phyloP scores from a whole-genome alignment of 257 asterid genomes.

The Petrea volubilis region DNA sequence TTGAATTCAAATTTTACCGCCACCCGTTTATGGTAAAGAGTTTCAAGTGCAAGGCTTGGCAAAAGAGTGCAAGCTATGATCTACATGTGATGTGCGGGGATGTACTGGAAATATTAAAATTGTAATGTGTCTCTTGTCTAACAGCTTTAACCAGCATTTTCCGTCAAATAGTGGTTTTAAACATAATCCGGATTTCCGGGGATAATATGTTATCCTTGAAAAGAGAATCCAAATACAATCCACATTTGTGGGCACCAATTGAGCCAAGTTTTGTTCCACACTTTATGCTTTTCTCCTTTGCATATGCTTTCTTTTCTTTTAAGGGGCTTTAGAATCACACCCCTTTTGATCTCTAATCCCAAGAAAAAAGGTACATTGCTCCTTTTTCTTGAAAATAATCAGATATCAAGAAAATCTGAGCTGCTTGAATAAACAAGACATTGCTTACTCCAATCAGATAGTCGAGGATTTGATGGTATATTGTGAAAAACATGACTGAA shows the following conservation, averaged over 20 bases:
- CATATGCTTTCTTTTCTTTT: conserved; percentile 45
- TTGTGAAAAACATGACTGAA: not conserved
- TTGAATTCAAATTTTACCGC: no score
- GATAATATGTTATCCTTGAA: conserved; percentile 4
- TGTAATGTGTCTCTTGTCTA: no score
- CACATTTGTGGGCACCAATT: conserved; percentile 39
- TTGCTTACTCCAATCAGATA: not conserved
- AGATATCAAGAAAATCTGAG: not conserved
- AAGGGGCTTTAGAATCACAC: conserved; percentile 34
- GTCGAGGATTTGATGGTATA: not conserved
- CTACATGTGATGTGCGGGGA: no score
- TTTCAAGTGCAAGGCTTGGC: no score
- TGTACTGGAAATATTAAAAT: no score
- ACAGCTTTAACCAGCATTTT: no score
- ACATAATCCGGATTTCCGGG: not conserved
- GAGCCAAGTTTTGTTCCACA: conserved; percentile 12
- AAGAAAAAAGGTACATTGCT: conserved; percentile 36
- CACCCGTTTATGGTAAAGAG: no score
- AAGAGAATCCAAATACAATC: conserved; percentile 39
- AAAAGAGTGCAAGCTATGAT: no score
- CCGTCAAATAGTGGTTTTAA: not conserved
- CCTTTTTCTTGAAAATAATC: not conserved
- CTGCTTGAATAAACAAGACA: conserved; percentile 1
- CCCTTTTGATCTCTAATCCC: conserved; percentile 34
- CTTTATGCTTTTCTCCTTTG: conserved; percentile 38